Percentiles rank a stretch among this genome's conserved stretches.
These are phyloP conservation scores for Thamnidium elegans DNA, from an alignment of 192 early-diverging fungal species.

Conservation along the genomic window DNA sequence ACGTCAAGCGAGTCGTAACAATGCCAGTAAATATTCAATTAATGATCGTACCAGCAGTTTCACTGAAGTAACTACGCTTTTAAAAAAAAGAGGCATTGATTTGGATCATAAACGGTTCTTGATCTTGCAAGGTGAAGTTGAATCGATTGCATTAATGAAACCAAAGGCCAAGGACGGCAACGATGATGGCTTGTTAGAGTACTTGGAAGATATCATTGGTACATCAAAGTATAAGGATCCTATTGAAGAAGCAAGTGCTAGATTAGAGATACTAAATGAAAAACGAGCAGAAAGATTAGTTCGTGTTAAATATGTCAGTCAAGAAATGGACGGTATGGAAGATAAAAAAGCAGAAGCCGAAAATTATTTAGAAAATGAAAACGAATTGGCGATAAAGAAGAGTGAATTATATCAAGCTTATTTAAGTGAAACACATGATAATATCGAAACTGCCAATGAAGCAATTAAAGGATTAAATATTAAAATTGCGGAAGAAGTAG, in stretches of 20 bases:
- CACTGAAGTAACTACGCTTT: conserved; percentile 78
- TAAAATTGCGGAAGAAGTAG: conserved; percentile 49
- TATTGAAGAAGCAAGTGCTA: conserved; percentile 69
- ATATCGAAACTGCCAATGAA: conserved; percentile 43
- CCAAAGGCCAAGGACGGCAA: conserved; percentile 86
- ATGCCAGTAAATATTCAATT: conserved; percentile 75
- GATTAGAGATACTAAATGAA: conserved; percentile 76
- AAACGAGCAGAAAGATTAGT: conserved; percentile 76
- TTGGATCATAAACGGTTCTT: conserved; percentile 97
- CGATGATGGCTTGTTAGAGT: conserved; percentile 96
- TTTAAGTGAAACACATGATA: conserved; percentile 57
- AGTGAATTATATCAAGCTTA: conserved; percentile 76
- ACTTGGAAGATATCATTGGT: conserved; percentile 98
- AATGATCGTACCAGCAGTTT: conserved; percentile 67
- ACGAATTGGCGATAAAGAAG: conserved; percentile 68
- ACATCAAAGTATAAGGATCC: conserved; percentile 82
- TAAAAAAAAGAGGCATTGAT: conserved; percentile 87
- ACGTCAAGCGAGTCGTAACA: conserved; percentile 65
- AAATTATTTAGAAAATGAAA: conserved; percentile 75
- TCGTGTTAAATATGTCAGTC: conserved; percentile 85
- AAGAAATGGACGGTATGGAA: conserved; percentile 80
- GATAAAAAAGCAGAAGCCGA: conserved; percentile 80
- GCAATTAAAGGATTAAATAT: conserved; percentile 49
- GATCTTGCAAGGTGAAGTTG: conserved; percentile 98
- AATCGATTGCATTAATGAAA: conserved; percentile 97